These are phyloP conservation scores for Tricholoma matsutake DNA, from an alignment of 768 basidiomycete genomes.

Conservation along the genomic window DNA sequence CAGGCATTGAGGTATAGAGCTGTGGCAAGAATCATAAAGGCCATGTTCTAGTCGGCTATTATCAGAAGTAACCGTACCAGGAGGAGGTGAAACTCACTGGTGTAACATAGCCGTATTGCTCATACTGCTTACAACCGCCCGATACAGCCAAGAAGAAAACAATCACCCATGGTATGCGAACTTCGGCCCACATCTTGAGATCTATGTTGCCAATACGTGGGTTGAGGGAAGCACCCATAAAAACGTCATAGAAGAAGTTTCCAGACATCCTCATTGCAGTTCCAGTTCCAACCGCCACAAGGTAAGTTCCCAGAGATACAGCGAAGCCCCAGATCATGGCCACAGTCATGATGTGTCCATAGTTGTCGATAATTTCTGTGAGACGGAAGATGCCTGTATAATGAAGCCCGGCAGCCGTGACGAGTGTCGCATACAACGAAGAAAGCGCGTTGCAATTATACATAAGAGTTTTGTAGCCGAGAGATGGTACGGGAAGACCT, in stretches of 20 bases:
- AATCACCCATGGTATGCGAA: constrained; percentile 95
- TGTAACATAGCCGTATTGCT: constrained; percentile 86
- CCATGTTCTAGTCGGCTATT: constrained; percentile 70
- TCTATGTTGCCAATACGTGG: constrained; percentile 90
- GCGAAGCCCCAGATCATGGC: constrained; percentile 89
- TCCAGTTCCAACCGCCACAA: constrained; percentile 71
- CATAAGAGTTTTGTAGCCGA: constrained; percentile 87
- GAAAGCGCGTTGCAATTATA: constrained; percentile 96
- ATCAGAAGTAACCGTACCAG: background rate
- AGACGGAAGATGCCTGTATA: constrained; percentile 82
- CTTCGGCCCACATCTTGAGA: constrained; percentile 98
- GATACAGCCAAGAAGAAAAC: constrained; percentile 92
- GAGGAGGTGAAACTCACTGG: constrained; percentile 50
- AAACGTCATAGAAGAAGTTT: constrained; percentile 90
- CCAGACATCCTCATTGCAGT: constrained; percentile 93
- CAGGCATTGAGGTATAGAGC: constrained; percentile 97
- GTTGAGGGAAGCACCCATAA: constrained; percentile 95
- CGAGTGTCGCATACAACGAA: constrained; percentile 80
- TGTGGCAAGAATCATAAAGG: constrained; percentile 93
- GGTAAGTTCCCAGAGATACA: constrained; percentile 78
- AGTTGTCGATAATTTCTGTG: constrained; percentile 93
- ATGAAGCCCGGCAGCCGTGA: constrained; percentile 73
- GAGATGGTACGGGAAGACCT: constrained; percentile 93
- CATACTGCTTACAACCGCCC: constrained; percentile 94
- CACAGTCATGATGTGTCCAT: constrained; percentile 93